phyloP scores from a whole-genome alignment of 345 rosid genomes.

The Euclidium syriacum region DNA sequence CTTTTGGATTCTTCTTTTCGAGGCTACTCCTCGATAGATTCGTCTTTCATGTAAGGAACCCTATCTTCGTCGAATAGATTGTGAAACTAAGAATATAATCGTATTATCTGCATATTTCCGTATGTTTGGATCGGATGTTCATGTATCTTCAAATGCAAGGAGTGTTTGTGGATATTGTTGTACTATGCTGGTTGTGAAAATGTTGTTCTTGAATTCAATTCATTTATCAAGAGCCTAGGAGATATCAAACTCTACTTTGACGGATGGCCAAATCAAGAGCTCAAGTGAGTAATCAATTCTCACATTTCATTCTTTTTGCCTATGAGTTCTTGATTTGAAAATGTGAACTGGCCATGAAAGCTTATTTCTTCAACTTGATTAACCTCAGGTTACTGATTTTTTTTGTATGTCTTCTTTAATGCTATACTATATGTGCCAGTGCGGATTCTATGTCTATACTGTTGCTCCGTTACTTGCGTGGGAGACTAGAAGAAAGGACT shows the following conservation, averaged over 20 bases:
- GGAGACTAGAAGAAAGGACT: conserved; percentile 98
- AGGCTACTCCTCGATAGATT: conserved; percentile 67
- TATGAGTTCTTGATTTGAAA: not conserved
- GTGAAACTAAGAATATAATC: too few relatives aligned
- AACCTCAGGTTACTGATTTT: not conserved
- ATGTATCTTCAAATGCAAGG: conserved; percentile 51
- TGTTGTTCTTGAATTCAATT: conserved; percentile 50
- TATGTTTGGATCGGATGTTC: not conserved
- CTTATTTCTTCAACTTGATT: not conserved
- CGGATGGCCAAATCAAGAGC: conserved; percentile 91
- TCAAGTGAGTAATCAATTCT: conserved; percentile 51
- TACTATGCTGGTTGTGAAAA: conserved; percentile 66
- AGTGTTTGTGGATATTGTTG: conserved; percentile 83
- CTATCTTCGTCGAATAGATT: not conserved
- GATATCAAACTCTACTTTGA: conserved; percentile 53
- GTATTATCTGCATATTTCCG: too few relatives aligned
- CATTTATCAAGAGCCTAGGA: conserved; percentile 56
- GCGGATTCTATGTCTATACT: conserved; percentile 80
- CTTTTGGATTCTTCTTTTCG: conserved; percentile 49
- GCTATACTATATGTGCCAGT: conserved; percentile 89
- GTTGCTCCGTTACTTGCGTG: conserved; percentile 80
- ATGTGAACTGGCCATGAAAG: not conserved
- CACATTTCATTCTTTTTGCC: not conserved
- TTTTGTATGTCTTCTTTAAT: conserved; percentile 53
- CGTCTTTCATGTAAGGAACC: conserved; percentile 65